Evolutionary conservation across 1,284 basidiomycete genomes (phyloP).

Genomic region (Rhodotorula mucilaginosa): DNA sequence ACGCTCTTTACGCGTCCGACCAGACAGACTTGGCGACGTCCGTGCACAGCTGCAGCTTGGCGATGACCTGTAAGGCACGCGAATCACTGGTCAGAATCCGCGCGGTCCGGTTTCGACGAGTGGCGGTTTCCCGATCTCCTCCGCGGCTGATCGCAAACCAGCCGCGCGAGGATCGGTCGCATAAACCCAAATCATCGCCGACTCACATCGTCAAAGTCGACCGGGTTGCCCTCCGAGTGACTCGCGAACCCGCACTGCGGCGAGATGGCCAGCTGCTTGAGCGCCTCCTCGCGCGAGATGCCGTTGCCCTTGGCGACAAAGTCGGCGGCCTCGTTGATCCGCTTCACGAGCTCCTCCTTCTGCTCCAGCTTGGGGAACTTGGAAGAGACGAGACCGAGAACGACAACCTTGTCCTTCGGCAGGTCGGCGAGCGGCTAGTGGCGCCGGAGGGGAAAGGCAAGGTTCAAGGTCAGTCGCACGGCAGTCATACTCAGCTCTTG

Average conservation of each 20-base stretch:
- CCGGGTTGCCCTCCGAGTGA: slow-evolving; percentile 25
- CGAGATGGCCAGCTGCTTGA: slow-evolving; percentile 63
- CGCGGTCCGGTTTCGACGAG: too few species aligned
- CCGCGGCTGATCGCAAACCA: too few species aligned
- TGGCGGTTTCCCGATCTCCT: too few species aligned
- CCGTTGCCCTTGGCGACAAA: slow-evolving; percentile 56
- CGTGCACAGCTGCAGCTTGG: slow-evolving; percentile 28
- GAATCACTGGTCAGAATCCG: background rate
- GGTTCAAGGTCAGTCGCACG: too few species aligned
- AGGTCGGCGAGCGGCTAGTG: slow-evolving; percentile 60
- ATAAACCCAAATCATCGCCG: too few species aligned
- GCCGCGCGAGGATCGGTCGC: too few species aligned
- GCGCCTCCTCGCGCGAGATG: slow-evolving; percentile 45
- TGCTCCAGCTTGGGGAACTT: slow-evolving; percentile 69
- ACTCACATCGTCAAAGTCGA: slow-evolving; percentile 3
- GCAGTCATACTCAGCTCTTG: background rate
- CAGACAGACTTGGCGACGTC: slow-evolving; percentile 27
- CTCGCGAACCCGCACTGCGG: slow-evolving; percentile 74
- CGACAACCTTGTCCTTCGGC: slow-evolving; percentile 64
- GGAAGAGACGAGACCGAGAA: slow-evolving; percentile 70
- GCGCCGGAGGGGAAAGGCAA: background rate
- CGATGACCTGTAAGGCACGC: slow-evolving; percentile 9
- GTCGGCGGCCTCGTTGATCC: slow-evolving; percentile 65
- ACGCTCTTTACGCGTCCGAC: slow-evolving; percentile 25
- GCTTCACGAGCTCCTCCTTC: slow-evolving; percentile 58